Evolutionary conservation across 2,329 filamentous ascomycete species (phyloP).

Genomic region (Emergomyces pasteurianus): DNA sequence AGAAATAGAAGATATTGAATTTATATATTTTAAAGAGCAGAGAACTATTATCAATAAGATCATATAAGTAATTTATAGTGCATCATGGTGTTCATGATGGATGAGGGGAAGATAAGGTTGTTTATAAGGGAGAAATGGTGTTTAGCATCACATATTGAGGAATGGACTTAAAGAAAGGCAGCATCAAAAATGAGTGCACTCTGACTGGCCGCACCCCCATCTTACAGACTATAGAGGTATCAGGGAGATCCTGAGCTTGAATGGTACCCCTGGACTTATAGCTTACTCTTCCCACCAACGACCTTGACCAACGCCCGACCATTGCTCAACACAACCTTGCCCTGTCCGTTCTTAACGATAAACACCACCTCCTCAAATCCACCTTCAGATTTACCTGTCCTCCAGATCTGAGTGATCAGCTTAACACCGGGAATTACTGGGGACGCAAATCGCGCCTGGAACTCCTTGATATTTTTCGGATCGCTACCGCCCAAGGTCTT

Average conservation of each 20-base stretch:
- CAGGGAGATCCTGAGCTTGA: not conserved
- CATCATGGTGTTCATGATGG: no score
- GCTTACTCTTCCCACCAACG: conserved; percentile 49
- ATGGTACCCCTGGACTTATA: conserved; percentile 33
- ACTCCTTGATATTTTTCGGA: conserved; percentile 72
- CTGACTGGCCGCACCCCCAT: no score
- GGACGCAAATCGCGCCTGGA: conserved; percentile 76
- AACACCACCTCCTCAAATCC: conserved; percentile 79
- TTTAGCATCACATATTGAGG: no score
- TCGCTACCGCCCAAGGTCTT: conserved; percentile 63
- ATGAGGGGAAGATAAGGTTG: no score
- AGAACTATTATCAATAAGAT: no score
- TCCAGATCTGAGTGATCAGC: conserved; percentile 71
- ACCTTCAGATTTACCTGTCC: conserved; percentile 48
- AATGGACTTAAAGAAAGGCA: no score
- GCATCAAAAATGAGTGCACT: no score
- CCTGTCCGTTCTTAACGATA: conserved; percentile 61
- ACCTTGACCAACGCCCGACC: conserved; percentile 67
- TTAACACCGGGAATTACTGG: conserved; percentile 77
- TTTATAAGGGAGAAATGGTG: no score
- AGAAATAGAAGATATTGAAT: not conserved
- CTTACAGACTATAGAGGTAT: no score
- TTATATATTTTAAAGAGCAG: not conserved
- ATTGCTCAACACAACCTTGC: conserved; percentile 79
- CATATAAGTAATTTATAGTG: no score